Evolutionary conservation across 208 protist genomes (phyloP), one percentile per base, ranked within the genome.

Genomic region (Crithidia fasciculata): DNA sequence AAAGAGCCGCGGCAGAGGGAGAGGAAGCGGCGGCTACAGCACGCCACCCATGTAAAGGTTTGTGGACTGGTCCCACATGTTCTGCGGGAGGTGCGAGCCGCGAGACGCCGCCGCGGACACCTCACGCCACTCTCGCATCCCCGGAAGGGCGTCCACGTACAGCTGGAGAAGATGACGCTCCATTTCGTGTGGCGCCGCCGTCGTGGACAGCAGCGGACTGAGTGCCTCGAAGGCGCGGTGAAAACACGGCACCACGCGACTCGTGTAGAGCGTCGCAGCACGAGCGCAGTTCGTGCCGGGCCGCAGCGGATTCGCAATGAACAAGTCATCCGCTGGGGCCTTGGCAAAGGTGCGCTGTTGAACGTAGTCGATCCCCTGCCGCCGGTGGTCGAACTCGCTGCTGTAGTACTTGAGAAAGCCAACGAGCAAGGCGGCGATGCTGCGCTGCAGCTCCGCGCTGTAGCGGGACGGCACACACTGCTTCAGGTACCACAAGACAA

Each of bases 321-420:
- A 91, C 9, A 96, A 55, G 37, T 88, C 87, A 36, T 72, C 47
- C 3, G 77, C 63, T 4, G 83, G 68, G 0, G 76, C 37, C 72
- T 95, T 95, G 4, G 10, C 28, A 56, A 96, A 87, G 5, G 78
- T 89, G 8, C 68, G 64, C 19, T 78, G 57, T 12, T 83, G 83
- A 3, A 80, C 77, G 49, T 89, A 91, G 81, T 96, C 87, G 64
- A 96, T 95, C 5, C 81, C 89, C 8, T 49, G 69, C 10, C 50
- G 56, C 5, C 53, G 66, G 55, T 78, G 89, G 63, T 95, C 82
- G 55, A 95, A 96, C 59, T 87, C 69, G 58, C 12, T 64, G 18
- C 87, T 76, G 71, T 92, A 96, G 79, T 87, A 96, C 63, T 87
- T 80, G 13, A 96, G 78, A 47, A 96, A 92, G 16, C 89, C 88